These are phyloP conservation scores for Syncephalastrum racemosum DNA, from an alignment of 371 early-diverging fungal species.

Conservation along the genomic window DNA sequence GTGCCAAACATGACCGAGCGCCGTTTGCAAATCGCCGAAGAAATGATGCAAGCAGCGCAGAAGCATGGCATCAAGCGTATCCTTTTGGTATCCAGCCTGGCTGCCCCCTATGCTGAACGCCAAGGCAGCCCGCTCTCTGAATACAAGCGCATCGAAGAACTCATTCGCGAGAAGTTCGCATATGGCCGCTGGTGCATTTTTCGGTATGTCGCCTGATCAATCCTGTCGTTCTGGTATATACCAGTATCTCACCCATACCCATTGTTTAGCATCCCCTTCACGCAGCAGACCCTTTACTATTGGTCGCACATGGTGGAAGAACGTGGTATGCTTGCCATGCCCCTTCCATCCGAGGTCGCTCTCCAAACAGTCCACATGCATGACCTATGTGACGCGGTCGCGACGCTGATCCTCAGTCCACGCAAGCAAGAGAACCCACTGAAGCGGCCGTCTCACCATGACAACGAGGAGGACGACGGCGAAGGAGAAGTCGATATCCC, in stretches of 20 bases:
- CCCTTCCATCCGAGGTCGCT: conserved; percentile 1
- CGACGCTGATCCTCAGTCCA: conserved; percentile 10
- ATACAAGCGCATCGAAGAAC: conserved; percentile 7
- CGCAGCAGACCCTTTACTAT: conserved; percentile 13
- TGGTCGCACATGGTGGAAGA: conserved; percentile 18
- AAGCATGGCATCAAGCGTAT: conserved; percentile 8
- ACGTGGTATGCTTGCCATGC: conserved; percentile 15
- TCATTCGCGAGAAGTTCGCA: conserved; percentile 9
- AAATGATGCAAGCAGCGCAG: conserved; percentile 3
- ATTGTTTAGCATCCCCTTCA: not conserved
- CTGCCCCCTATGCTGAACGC: not conserved
- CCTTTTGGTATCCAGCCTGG: conserved; percentile 3
- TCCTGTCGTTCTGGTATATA: not conserved
- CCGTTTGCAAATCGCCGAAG: not conserved
- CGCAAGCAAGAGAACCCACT: conserved; percentile 2
- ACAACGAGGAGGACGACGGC: conserved; percentile 6
- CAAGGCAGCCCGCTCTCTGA: conserved; percentile 2
- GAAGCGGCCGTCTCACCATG: not conserved
- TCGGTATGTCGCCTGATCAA: not conserved
- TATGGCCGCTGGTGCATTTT: conserved; percentile 22
- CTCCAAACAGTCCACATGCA: conserved; percentile 10
- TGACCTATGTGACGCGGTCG: conserved; percentile 18
- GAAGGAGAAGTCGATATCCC: conserved; percentile 4
- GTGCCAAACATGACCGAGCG: conserved; percentile 4
- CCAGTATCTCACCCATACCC: no score